Evolutionary conservation across 1,284 basidiomycete species (phyloP), one percentile per base, ranked within the genome.

Genomic region (Erythrobasidium hasegawianum): DNA sequence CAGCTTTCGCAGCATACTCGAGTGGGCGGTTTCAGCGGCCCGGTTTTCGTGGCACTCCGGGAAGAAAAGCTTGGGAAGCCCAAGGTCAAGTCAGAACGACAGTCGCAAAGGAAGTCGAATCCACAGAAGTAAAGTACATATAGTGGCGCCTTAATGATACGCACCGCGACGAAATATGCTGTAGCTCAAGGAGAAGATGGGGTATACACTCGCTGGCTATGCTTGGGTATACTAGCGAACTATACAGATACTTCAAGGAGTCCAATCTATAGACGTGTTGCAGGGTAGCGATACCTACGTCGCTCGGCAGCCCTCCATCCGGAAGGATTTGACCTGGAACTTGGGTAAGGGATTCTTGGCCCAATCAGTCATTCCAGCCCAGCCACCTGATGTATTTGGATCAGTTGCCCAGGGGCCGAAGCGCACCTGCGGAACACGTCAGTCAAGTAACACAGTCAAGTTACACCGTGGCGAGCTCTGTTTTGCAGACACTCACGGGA

Each of bases 341-440:
- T 45, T 57, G 5, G 61, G 61, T n/a, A 49, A 26, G 8, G 61
- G 61, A 50, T 57, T 47, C 41, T 57, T 47, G 2, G 22, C 27
- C 61, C 61, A 64, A 47, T 64, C 61, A 26, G 57, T 40, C 24
- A 27, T 57, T 7, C 61, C 61, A 38, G 61, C 61, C 61, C 61
- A 33, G 47, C 49, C 43, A 56, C 61, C 53, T 57, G 14, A 18
- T 20, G 18, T 41, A 26, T 14, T 45, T 13, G 50, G 29, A 11
- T 29, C 33, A 16, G 60, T 64, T 11, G 60, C 47, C 60, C 60
- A 64, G 3, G 53, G 60, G 16, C 60, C 60, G 41, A 57, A 55
- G 10, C 60, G 60, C 11, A 64, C 39, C 13, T n/a, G n/a, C n/a
- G n/a, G n/a, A n/a, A n/a, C n/a, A n/a, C n/a, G n/a, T n/a, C n/a